Conservation (phyloP, 768 basidiomycete species). For the Tremella mesenterica region DNA sequence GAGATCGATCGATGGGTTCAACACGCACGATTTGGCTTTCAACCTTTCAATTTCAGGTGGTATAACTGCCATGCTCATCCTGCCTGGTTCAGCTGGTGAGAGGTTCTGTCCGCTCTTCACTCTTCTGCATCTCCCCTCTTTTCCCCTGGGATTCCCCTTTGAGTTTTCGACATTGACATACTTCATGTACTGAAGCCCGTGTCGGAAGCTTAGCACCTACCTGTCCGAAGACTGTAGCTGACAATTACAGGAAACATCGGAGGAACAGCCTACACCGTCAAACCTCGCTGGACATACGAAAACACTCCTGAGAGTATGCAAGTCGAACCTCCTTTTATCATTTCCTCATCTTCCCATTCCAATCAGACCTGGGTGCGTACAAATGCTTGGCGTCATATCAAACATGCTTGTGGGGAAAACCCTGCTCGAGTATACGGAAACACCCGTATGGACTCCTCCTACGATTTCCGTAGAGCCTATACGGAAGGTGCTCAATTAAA, state of each 20-base stretch:
- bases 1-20: constrained; percentile 71
- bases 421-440: constrained; percentile 23
- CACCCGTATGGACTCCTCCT: constrained; percentile 67
- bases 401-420: constrained; percentile 53
- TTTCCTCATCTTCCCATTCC: constrained; percentile 28
- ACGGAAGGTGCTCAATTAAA: constrained; percentile 60
- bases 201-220: no score
- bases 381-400: constrained; percentile 69
- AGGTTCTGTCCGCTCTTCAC: no score
- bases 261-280: constrained; percentile 71
- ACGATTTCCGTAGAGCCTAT: constrained; percentile 65
- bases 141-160: no score
- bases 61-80: constrained; percentile 71
- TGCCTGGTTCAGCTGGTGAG: constrained; percentile 54
- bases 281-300: constrained; percentile 61
- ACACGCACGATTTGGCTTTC: constrained; percentile 72
- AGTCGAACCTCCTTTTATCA: constrained; percentile 62
- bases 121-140: no score
- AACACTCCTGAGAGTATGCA: constrained; percentile 61
- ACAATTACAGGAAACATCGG: constrained; percentile 46
- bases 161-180: no score
- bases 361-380: constrained; percentile 48
- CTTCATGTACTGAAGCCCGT: no score
- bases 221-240: background rate
- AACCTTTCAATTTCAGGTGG: constrained; percentile 72